phyloP scores from a whole-genome alignment of 2,329 filamentous ascomycete genomes.

The Colletotrichum zoysiae region DNA sequence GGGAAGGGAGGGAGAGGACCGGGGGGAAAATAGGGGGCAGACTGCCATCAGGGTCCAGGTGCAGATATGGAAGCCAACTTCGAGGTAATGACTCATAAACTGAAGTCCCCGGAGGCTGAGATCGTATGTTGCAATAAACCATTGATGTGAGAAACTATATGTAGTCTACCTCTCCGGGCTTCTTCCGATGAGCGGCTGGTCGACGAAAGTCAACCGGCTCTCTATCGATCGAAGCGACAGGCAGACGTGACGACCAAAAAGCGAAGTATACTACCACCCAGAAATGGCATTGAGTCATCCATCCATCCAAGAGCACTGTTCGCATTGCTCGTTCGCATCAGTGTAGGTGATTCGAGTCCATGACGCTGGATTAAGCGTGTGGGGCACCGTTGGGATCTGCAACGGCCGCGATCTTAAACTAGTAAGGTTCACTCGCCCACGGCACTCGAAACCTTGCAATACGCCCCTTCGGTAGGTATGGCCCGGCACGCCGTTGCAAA shows the following conservation, averaged over 20 bases:
- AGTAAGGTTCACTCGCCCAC: neutral
- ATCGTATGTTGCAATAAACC: neutral
- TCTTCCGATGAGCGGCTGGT: neutral
- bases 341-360: no score
- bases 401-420: neutral
- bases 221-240: accelerated
- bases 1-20: no score
- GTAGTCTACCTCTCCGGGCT: neutral
- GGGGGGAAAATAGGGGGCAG: no score
- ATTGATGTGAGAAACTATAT: neutral
- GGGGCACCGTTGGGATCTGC: neutral
- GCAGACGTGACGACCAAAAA: accelerated
- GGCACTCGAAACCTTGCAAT: neutral
- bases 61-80: no score
- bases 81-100: neutral
- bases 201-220: neutral
- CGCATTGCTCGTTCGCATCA: no score
- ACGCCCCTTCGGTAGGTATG: no score
- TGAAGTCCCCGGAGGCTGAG: no score
- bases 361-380: neutral
- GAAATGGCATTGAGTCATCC: no score
- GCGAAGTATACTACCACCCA: neutral
- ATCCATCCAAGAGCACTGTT: neutral
- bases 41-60: no score
- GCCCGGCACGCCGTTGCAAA: neutral